Percentiles rank a stretch among this genome's conserved stretches.
These are phyloP conservation scores for Verticillium zaregamsianum DNA, from an alignment of 2,329 filamentous ascomycete species.

Conservation along the genomic window DNA sequence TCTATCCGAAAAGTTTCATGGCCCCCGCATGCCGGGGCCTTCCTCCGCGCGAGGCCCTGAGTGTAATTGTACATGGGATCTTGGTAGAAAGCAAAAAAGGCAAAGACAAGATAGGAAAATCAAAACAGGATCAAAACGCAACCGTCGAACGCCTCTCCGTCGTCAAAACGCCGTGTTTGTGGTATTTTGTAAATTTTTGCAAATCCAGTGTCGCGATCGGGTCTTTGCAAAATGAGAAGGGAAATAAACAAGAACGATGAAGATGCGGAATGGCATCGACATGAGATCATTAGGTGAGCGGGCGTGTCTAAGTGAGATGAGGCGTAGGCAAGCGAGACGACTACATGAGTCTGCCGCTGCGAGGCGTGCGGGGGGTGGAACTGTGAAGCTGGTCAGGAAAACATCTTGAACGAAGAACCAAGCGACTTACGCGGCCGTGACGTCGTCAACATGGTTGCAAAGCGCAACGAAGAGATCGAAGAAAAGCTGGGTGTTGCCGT, in stretches of 20 bases:
- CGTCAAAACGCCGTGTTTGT: conserved; percentile 7
- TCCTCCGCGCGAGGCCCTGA: conserved; percentile 15
- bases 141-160: neutral
- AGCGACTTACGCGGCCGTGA: conserved; percentile 50
- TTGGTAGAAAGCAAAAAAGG: conserved; percentile 8
- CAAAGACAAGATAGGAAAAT: neutral
- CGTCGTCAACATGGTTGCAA: conserved; percentile 81
- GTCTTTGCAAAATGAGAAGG: neutral
- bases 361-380: conserved; percentile 31
- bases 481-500: conserved; percentile 76
- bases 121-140: conserved; percentile 6
- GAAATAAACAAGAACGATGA: neutral
- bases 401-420: neutral
- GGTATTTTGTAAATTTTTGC: conserved; percentile 8
- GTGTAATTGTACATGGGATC: conserved; percentile 29
- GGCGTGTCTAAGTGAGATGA: neutral
- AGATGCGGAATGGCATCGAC: neutral
- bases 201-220: neutral
- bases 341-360: conserved; percentile 33
- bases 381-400: conserved; percentile 14
- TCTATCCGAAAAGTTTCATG: neutral
- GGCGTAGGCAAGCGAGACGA: neutral
- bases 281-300: conserved; percentile 18
- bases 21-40: neutral
- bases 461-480: conserved; percentile 93